Percentiles rank a stretch among this genome's conserved stretches.
Conservation (phyloP, 2,329 filamentous ascomycete genomes). For the Stachybotrys chlorohalonatus region DNA sequence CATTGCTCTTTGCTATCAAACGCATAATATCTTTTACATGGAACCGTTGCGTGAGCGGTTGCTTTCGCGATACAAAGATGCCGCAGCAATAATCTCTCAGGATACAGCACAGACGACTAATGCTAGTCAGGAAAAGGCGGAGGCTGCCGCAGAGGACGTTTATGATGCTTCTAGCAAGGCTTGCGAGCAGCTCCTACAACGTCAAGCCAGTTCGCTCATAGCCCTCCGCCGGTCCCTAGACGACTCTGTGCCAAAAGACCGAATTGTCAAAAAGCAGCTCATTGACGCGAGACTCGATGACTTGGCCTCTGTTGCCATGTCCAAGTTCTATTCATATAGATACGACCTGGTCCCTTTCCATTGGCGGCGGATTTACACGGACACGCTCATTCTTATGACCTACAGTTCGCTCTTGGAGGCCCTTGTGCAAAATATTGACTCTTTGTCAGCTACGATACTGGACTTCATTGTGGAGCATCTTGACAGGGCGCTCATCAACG, state of each 20-base stretch:
- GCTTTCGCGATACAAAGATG: background rate
- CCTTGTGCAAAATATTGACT: background rate
- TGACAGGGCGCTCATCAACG: conserved; percentile 69
- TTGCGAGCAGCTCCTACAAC: conserved; percentile 15
- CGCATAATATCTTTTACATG: background rate
- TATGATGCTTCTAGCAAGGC: conserved; percentile 8
- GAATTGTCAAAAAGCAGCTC: conserved; percentile 8
- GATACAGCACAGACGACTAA: background rate
- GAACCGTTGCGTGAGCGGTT: background rate
- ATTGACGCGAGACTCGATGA: conserved; percentile 41
- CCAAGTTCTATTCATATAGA: conserved; percentile 61
- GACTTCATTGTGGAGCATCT: conserved; percentile 54
- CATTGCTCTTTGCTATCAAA: no score
- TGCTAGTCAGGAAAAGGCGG: background rate
- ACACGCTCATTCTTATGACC: conserved; percentile 58
- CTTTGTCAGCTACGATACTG: conserved; percentile 22
- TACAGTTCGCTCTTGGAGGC: conserved; percentile 21
- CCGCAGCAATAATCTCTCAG: background rate
- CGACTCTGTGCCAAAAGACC: background rate
- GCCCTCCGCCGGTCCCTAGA: conserved; percentile 10
- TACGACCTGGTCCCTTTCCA: conserved; percentile 56
- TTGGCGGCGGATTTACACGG: conserved; percentile 66
- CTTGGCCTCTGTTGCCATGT: conserved; percentile 48
- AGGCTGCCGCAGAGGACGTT: background rate
- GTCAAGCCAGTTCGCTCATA: conserved; percentile 17